Evolutionary conservation across 768 basidiomycete genomes (phyloP), one percentile per base, ranked within the genome.

Genomic region (Ephemerocybe angulata): DNA sequence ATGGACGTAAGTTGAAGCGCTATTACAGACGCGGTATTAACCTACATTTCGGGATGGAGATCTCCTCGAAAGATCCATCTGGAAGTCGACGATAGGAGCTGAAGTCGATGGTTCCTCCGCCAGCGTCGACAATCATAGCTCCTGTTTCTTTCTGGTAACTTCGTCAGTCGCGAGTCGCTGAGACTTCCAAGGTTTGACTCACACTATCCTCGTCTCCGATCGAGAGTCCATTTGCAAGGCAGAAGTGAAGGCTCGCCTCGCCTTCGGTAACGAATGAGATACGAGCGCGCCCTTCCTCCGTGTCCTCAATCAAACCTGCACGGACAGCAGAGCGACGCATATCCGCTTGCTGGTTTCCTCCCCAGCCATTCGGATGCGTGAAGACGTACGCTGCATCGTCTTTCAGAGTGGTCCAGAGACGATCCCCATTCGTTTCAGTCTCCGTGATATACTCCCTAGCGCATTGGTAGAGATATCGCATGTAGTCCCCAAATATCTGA

Each of bases 41-140:
- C 61, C n/a, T 56, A 74, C 75, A 78, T 55, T 70, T 65, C 0
- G 69, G 54, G 1, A 70, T 69, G 1, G 75, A 73, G 24, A 77
- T 75, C 61, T 84, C 82, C 51, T 78, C 73, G n/a, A 53, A 59
- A 40, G 28, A 6, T 60, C 52, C 1, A 62, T 53, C 1, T 1
- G 47, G n/a, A 15, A 49, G 25, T 29, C 10, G 27, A 19, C 31
- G 8, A 22, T 28, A 84, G 6, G 79, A 72, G 50, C 78, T 83
- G 42, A 85, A 67, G 57, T 85, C 83, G 19, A 85, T 68, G 0
- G 82, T 85, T 22, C 82, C 84, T 50, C 82, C 81, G 3, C 84
- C 83, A 3, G 82, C 81, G 58, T 85, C 83, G 19, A 84, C 75
- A 27, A 85, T 67, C 49, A 82, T 69, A 5, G 82, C 65, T 3